These are phyloP conservation scores for Hymenoscyphus occultus DNA, from an alignment of 2,329 filamentous ascomycete genomes.

Conservation along the genomic window DNA sequence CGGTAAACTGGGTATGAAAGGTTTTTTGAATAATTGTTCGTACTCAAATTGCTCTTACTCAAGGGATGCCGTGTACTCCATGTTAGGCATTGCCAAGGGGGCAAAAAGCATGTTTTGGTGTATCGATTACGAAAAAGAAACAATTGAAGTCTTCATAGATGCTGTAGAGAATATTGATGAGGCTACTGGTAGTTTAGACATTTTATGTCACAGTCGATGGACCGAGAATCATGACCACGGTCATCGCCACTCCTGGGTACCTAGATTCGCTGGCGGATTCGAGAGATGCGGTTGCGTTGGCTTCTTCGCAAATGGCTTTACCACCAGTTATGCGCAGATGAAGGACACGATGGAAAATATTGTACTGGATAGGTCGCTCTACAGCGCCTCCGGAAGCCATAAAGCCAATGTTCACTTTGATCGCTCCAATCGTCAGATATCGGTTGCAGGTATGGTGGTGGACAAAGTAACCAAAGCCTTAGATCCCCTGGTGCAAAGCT, in stretches of 20 bases:
- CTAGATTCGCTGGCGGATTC: slow-evolving; percentile 7
- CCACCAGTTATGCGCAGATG: not conserved
- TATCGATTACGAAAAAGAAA: not conserved
- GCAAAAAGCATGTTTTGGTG: not conserved
- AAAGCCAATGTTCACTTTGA: not conserved
- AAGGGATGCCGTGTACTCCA: slow-evolving; percentile 4
- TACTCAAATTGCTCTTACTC: not conserved
- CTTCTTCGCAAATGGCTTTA: not conserved
- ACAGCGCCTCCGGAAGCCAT: not conserved
- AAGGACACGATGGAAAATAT: not conserved
- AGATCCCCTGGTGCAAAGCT: not conserved
- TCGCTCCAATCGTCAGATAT: not conserved
- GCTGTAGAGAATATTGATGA: slow-evolving; percentile 58
- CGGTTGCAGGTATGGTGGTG: not conserved
- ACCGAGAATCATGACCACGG: not conserved
- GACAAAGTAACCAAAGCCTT: not conserved
- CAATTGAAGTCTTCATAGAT: slow-evolving; percentile 7
- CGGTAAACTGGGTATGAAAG: slow-evolving; percentile 1
- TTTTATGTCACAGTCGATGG: slow-evolving; percentile 5
- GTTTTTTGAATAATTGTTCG: slow-evolving; percentile 3
- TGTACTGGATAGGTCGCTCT: not conserved
- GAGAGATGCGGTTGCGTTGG: not conserved
- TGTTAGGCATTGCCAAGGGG: not conserved
- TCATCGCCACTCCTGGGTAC: slow-evolving; percentile 3
- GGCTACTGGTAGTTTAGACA: slow-evolving; percentile 2